Evolutionary conservation across 306 rosid genomes (phyloP).

Genomic region (Rosa chinensis): DNA sequence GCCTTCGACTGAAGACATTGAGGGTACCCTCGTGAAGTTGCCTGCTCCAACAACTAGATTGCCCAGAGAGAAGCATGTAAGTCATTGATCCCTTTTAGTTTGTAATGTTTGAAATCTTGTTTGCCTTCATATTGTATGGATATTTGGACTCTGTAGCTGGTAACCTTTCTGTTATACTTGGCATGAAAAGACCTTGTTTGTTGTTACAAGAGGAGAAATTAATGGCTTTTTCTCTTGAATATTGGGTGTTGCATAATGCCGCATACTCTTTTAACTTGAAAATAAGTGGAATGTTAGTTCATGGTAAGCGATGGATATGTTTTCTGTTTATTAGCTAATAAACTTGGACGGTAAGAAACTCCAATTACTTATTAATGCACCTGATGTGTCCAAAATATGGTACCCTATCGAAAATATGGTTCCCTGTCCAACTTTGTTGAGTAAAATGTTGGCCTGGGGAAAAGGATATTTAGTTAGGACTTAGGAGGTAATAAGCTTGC

Average conservation of each 20-base stretch:
- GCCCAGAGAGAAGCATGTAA: conserved; percentile 87
- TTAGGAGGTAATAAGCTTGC: not conserved
- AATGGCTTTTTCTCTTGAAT: not conserved
- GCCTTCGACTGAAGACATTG: conserved; percentile 71
- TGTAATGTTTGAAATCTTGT: not conserved
- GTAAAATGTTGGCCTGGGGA: not conserved
- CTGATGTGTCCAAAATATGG: not conserved
- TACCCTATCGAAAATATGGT: not conserved
- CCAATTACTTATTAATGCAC: not conserved
- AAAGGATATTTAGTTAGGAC: not conserved
- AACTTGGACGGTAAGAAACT: not conserved
- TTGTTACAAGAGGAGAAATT: not conserved
- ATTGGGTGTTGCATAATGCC: not conserved
- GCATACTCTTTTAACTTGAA: not conserved
- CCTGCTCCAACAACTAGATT: conserved; percentile 67
- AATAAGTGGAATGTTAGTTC: not conserved
- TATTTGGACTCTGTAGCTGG: not conserved
- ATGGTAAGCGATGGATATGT: not conserved
- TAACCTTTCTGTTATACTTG: not conserved
- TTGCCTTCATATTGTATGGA: not conserved
- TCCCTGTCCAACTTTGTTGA: not conserved
- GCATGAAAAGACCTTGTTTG: not conserved
- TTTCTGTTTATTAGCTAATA: not conserved
- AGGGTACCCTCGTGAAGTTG: conserved; percentile 79
- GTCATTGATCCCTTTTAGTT: conserved; percentile 7